Evolutionary conservation across 306 rosid species (phyloP).

Genomic region (Biancaea sappan): DNA sequence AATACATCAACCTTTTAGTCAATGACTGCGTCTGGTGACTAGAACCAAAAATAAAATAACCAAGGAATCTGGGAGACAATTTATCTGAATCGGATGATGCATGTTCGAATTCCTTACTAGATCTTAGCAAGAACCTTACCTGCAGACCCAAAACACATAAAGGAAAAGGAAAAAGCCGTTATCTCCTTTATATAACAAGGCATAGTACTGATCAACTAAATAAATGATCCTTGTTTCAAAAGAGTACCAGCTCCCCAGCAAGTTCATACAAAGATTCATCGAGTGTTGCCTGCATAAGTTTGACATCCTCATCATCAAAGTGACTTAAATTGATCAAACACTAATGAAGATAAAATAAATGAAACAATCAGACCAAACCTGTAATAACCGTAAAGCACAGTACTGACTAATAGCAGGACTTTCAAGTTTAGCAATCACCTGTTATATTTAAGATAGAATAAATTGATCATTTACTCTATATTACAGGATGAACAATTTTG

Average conservation of each 20-base stretch:
- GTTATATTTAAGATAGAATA: slow-evolving; percentile 38
- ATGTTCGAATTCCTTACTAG: slow-evolving; percentile 87
- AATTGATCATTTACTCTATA: slow-evolving; percentile 12
- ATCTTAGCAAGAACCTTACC: slow-evolving; percentile 98
- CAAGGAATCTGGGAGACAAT: slow-evolving; percentile 87
- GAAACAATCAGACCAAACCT: slow-evolving; percentile 49
- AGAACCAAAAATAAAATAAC: slow-evolving; percentile 84
- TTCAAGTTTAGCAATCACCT: slow-evolving; percentile 99
- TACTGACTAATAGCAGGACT: slow-evolving; percentile 98
- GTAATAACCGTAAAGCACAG: slow-evolving; percentile 86
- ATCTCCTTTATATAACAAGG: slow-evolving; percentile 26
- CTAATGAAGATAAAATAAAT: slow-evolving; percentile 6
- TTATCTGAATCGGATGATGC: slow-evolving; percentile 67
- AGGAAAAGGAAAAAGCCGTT: slow-evolving; percentile 19
- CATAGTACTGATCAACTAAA: slow-evolving; percentile 29
- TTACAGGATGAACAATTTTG: not conserved
- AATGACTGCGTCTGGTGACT: slow-evolving; percentile 64
- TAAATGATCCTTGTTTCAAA: slow-evolving; percentile 20
- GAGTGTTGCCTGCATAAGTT: slow-evolving; percentile 80
- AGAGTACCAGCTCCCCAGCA: slow-evolving; percentile 92
- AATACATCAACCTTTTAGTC: slow-evolving; percentile 64
- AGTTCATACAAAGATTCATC: slow-evolving; percentile 97
- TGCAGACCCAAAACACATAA: slow-evolving; percentile 43
- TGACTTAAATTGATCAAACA: slow-evolving; percentile 1
- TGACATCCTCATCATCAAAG: slow-evolving; percentile 34